These are phyloP conservation scores for Gracilaria domingensis DNA, from an alignment of 23 red algal species.

Conservation along the genomic window DNA sequence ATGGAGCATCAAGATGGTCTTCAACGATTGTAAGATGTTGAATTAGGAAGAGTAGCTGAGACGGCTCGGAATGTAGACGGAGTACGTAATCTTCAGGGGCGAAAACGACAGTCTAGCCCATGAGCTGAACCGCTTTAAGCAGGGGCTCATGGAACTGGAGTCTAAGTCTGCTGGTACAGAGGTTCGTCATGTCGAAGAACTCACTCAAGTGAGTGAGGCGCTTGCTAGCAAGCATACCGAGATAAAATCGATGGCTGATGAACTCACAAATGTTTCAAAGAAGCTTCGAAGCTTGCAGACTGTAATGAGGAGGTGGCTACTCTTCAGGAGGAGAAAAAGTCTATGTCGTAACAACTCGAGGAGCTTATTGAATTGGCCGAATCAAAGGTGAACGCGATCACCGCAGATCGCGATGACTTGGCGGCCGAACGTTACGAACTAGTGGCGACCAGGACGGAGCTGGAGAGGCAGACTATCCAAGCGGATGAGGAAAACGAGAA, in stretches of 20 bases:
- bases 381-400: not conserved
- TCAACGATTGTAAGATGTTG: not conserved
- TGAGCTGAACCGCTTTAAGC: not conserved
- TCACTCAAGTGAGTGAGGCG: not conserved
- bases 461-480: too few species aligned
- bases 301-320: conserved; percentile 6
- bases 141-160: not conserved
- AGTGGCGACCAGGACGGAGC: too few species aligned
- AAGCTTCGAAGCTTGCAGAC: not conserved
- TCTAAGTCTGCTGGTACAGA: not conserved
- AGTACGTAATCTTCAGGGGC: not conserved
- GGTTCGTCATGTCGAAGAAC: not conserved
- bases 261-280: not conserved
- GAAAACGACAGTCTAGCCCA: not conserved
- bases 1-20: not conserved
- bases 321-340: conserved; percentile 14
- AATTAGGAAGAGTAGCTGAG: not conserved
- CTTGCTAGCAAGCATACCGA: not conserved
- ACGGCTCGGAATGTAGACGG: not conserved
- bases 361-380: not conserved
- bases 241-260: not conserved
- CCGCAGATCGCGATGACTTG: too few species aligned
- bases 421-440: too few species aligned
- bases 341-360: not conserved
- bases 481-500: too few species aligned